Evolutionary conservation across 345 rosid species (phyloP).

Genomic region (Theobroma cacao): DNA sequence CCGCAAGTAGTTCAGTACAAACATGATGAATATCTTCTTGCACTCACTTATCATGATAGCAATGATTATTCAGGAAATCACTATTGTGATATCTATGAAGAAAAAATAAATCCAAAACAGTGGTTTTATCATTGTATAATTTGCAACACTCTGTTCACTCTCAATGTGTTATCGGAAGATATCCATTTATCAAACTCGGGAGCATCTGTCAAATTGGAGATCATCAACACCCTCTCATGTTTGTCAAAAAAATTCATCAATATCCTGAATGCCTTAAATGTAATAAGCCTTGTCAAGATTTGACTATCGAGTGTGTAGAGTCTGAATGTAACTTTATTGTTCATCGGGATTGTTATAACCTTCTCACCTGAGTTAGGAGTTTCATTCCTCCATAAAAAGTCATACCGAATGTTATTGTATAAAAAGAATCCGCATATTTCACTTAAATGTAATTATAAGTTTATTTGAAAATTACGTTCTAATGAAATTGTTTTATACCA

Average conservation of each 20-base stretch:
- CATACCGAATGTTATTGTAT: no score
- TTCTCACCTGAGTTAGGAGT: no score
- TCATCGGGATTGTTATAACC: not conserved
- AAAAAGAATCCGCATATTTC: no score
- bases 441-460: no score
- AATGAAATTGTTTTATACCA: no score
- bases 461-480: no score
- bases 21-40: not conserved
- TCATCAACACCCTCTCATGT: not conserved
- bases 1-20: not conserved
- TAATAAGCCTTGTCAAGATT: not conserved
- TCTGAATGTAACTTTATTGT: not conserved
- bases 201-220: not conserved
- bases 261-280: not conserved
- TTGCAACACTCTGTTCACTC: not conserved
- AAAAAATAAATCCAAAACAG: not conserved
- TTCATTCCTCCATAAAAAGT: no score
- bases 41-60: not conserved
- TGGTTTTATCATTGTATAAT: not conserved
- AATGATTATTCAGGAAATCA: not conserved
- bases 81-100: not conserved
- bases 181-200: not conserved
- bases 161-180: not conserved
- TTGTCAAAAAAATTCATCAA: not conserved
- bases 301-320: not conserved